A percentile compares a stretch with the other conserved stretches of the same genome.
These are phyloP conservation scores for Penicillium sp. DNA, from an alignment of 2,329 filamentous ascomycete species.

Conservation along the genomic window DNA sequence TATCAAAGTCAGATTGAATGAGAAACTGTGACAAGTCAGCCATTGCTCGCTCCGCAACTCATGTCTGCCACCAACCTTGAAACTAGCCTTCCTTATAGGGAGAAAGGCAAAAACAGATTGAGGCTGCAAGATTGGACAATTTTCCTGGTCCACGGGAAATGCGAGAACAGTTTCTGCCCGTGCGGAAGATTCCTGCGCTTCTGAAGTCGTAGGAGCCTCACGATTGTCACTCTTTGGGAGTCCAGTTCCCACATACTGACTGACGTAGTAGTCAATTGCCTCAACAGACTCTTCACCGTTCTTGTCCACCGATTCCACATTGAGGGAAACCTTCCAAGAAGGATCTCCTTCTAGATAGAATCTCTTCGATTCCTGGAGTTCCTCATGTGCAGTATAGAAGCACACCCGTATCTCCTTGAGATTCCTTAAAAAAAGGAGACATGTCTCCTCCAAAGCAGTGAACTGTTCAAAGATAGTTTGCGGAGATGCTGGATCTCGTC, in stretches of 20 bases:
- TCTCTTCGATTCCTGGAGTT: background rate
- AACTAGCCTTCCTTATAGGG: slow-evolving; percentile 45
- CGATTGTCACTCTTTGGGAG: slow-evolving; percentile 24
- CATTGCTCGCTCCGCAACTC: background rate
- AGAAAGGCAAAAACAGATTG: slow-evolving; percentile 51
- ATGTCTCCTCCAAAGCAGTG: background rate
- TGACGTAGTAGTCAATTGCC: slow-evolving; percentile 27
- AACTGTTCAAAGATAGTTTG: slow-evolving; percentile 7
- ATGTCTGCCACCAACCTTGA: slow-evolving; percentile 36
- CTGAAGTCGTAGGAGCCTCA: slow-evolving; percentile 4
- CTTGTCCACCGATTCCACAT: background rate
- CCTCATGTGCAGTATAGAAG: background rate
- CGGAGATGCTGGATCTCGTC: slow-evolving; percentile 29
- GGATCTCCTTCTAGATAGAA: background rate
- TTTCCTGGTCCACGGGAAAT: slow-evolving; percentile 43
- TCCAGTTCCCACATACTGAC: slow-evolving; percentile 21
- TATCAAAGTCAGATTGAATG: slow-evolving; percentile 54
- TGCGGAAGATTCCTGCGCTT: too few species aligned
- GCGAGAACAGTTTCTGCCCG: slow-evolving; percentile 45
- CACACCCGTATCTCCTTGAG: slow-evolving; percentile 3
- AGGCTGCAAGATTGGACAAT: slow-evolving; percentile 35
- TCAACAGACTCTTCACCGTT: slow-evolving; percentile 2
- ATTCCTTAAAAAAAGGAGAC: slow-evolving; percentile 4
- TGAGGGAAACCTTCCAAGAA: background rate
- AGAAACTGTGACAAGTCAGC: slow-evolving; percentile 38